These are phyloP conservation scores for Botrytis fragariae DNA, from an alignment of 2,329 filamentous ascomycete genomes.

Conservation along the genomic window DNA sequence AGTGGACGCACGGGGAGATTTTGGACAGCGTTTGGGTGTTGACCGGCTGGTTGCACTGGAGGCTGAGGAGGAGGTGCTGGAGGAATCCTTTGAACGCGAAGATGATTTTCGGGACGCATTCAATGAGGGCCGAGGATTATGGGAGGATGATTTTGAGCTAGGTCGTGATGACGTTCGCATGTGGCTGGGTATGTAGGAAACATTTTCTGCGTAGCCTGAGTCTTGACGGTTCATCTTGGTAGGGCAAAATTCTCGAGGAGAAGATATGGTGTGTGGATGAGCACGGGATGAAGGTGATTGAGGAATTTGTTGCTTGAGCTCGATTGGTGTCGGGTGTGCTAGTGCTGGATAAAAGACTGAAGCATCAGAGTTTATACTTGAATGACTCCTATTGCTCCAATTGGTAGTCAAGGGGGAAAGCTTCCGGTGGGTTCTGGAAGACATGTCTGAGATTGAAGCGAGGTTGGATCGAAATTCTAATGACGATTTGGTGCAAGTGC, in stretches of 20 bases:
- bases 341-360: slow-evolving; percentile 36
- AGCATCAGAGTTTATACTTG: slow-evolving; percentile 34
- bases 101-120: slow-evolving; percentile 24
- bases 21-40: slow-evolving; percentile 21
- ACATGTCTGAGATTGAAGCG: slow-evolving; percentile 23
- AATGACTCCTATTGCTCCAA: slow-evolving; percentile 32
- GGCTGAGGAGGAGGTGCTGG: slow-evolving; percentile 15
- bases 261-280: slow-evolving; percentile 7
- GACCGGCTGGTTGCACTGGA: slow-evolving; percentile 8
- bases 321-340: slow-evolving; percentile 23
- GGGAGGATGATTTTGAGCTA: slow-evolving; percentile 23
- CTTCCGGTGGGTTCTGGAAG: slow-evolving; percentile 24
- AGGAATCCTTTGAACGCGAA: slow-evolving; percentile 24
- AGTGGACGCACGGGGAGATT: slow-evolving; percentile 24
- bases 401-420: slow-evolving; percentile 27
- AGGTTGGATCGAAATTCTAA: slow-evolving; percentile 12
- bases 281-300: slow-evolving; percentile 18
- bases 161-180: slow-evolving; percentile 21
- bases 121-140: slow-evolving; percentile 23
- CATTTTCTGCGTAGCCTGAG: slow-evolving; percentile 33
- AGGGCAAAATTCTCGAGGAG: slow-evolving; percentile 20
- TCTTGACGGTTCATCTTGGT: slow-evolving; percentile 35
- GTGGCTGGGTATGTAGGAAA: slow-evolving; percentile 21
- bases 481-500: slow-evolving; percentile 6
- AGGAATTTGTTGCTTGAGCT: slow-evolving; percentile 27